Conservation (phyloP, 345 rosid genomes). For the Moringa oleifera region DNA sequence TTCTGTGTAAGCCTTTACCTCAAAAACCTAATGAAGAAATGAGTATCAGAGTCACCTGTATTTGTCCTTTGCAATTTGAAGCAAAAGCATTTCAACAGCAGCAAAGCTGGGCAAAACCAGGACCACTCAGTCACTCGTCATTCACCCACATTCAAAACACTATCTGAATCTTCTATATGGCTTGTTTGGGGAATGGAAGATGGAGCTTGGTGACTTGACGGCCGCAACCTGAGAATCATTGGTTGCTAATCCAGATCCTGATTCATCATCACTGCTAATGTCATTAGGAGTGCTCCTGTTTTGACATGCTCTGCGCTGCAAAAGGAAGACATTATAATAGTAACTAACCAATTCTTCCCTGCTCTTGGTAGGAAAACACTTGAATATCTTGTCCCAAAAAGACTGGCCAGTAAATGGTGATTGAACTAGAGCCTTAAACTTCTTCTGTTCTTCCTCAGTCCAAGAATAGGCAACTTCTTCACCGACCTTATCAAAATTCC, state of each 20-base stretch:
- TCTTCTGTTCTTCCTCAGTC: slow-evolving; percentile 49
- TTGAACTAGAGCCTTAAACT: slow-evolving; percentile 41
- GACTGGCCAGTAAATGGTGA: slow-evolving; percentile 28
- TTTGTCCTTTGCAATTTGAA: neutral
- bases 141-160: too few relatives aligned
- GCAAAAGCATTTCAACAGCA: too few relatives aligned
- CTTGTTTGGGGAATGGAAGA: slow-evolving; percentile 54
- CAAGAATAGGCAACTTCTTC: slow-evolving; percentile 54
- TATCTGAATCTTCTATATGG: slow-evolving; percentile 20
- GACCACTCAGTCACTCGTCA: too few relatives aligned
- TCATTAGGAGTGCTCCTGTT: slow-evolving; percentile 45
- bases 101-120: too few relatives aligned
- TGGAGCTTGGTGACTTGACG: slow-evolving; percentile 31
- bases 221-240: slow-evolving; percentile 32
- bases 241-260: slow-evolving; percentile 21
- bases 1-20: neutral
- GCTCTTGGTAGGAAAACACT: slow-evolving; percentile 38
- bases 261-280: slow-evolving; percentile 60
- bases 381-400: slow-evolving; percentile 47
- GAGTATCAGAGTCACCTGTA: neutral
- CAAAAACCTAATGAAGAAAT: neutral
- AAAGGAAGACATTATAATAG: slow-evolving; percentile 66
- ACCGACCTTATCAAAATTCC: slow-evolving; percentile 72
- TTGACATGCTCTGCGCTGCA: slow-evolving; percentile 72
- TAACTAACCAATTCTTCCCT: slow-evolving; percentile 63